Conservation (phyloP, 768 basidiomycete species). For the Podaxis rugospora region DNA sequence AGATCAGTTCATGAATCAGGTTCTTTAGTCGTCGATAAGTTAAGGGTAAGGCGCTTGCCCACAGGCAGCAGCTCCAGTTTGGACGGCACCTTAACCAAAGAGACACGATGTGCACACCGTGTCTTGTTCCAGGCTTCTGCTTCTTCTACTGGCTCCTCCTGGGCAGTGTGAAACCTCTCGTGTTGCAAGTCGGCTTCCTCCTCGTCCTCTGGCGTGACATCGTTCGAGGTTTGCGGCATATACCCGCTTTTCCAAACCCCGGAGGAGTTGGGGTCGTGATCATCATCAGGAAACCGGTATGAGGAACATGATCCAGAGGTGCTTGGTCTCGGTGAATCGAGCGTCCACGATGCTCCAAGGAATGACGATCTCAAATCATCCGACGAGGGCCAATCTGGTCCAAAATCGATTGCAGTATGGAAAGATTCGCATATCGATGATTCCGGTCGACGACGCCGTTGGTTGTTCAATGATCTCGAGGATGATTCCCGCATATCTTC, state of each 20-base stretch:
- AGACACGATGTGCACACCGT: constrained; percentile 80
- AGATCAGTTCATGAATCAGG: not conserved
- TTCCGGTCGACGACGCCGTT: constrained; percentile 33
- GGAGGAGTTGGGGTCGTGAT: not conserved
- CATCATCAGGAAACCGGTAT: constrained; percentile 18
- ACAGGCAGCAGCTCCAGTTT: constrained; percentile 24
- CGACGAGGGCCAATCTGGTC: constrained; percentile 42
- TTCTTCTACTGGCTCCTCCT: constrained; percentile 53
- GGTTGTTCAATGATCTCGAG: constrained; percentile 17
- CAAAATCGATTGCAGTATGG: constrained; percentile 62
- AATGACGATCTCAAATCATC: constrained; percentile 32
- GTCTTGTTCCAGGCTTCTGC: constrained; percentile 91
- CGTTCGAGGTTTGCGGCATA: not conserved
- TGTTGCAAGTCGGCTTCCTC: constrained; percentile 21
- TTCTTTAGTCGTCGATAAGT: not conserved
- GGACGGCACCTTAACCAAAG: constrained; percentile 71
- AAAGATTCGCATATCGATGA: constrained; percentile 56
- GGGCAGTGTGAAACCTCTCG: constrained; percentile 42
- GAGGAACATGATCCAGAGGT: constrained; percentile 29
- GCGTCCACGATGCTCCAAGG: constrained; percentile 24
- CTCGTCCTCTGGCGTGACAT: constrained; percentile 2
- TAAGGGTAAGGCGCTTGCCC: constrained; percentile 6
- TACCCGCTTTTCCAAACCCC: not conserved
- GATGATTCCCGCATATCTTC: constrained; percentile 17
- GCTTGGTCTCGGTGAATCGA: constrained; percentile 32